These are phyloP conservation scores for Saccharomyces jurei DNA, from an alignment of 805 yeast species.

Conservation along the genomic window DNA sequence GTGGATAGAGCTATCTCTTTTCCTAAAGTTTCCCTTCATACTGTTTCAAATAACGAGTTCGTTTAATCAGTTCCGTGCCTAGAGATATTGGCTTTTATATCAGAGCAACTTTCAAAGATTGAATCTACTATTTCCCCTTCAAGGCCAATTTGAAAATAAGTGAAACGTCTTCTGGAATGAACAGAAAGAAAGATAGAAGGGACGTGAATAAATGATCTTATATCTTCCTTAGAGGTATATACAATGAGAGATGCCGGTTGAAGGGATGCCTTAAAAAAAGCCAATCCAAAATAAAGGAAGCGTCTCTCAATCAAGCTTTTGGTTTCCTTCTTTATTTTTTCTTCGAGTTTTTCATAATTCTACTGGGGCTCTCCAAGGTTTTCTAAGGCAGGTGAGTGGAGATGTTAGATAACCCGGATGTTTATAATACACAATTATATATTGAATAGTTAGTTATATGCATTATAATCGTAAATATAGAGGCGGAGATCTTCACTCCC, in stretches of 20 bases:
- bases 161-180: background rate
- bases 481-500: background rate
- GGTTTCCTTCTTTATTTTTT: background rate
- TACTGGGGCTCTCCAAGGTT: background rate
- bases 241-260: background rate
- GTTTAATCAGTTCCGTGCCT: background rate
- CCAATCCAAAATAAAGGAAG: background rate
- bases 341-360: background rate
- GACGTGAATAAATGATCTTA: background rate
- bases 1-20: background rate
- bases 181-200: background rate
- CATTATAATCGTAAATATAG: background rate
- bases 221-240: background rate
- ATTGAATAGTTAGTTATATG: background rate
- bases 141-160: background rate
- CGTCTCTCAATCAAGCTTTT: background rate
- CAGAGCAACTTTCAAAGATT: background rate
- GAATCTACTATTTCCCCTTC: background rate
- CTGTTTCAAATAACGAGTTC: background rate
- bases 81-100: background rate
- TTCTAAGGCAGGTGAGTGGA: background rate
- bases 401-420: background rate
- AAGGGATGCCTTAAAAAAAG: background rate
- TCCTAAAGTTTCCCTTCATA: conserved; percentile 13
- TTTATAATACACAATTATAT: background rate